Base-by-base conservation (phyloP, 1,284 basidiomycete genomes). In the Rhodotorula sp. region DNA sequence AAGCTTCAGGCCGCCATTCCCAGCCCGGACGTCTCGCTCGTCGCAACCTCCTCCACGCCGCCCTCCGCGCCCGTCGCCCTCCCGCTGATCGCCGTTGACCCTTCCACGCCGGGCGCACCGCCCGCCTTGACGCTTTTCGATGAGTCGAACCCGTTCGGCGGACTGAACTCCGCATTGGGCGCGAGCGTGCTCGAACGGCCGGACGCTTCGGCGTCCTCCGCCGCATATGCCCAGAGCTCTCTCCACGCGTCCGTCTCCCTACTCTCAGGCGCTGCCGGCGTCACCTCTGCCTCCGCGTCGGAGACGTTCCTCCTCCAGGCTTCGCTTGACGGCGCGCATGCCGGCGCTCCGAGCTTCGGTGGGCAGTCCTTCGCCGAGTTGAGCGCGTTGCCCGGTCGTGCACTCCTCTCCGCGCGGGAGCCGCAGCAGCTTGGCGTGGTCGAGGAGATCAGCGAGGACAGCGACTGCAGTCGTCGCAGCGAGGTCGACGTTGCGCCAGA, bases 81-180 rank as follows among this genome's bases (percentile, higher is more conserved):
- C 7, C 56, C 64, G 3, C 8, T 10, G 2, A 41, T 51, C 36
- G 37, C 64, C 27, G 15, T 54, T 29, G n/a, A 54, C n/a, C 50
- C 61, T 2, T 51, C 36, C 15, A 50, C 60, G 27, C 60, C 44
- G 3, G 22, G 37, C 44, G 15, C 27, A 7, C 12, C 32, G 17
- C 17, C 32, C 39, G 25, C 54, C 12, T 36, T 12, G 19, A 67
- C 59, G 29, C 54, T 75, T 5, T 73, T 75, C 39, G 74, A 75
- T 67, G 72, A 74, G 48, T 69, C 67, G 58, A 71, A 74, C 62
- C 72, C 72, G 22, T 74, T 67, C 50, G 9, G 36, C n/a, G 36
- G 41, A 36, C 34, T 64, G 15, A 46, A 50, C 7, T 64, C 54
- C 6, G 50, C 50, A 8, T 34, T 61, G 21, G 48, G 46, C 15